phyloP scores from a whole-genome alignment of 2,329 filamentous ascomycete genomes.

The Monosporascus ibericus region DNA sequence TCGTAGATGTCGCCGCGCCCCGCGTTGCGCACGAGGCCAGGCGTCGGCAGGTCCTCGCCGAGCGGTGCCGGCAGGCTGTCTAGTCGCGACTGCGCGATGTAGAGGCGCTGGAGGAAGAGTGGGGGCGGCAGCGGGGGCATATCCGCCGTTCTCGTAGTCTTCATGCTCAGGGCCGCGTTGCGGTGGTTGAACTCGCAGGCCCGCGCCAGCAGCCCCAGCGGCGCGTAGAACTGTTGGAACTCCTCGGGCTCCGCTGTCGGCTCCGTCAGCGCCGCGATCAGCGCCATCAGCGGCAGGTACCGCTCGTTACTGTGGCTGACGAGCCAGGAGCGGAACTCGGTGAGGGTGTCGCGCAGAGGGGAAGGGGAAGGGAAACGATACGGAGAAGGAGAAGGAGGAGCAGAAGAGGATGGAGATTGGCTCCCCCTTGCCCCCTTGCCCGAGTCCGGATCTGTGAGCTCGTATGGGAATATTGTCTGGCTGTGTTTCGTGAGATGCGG shows the following conservation, averaged over 20 bases:
- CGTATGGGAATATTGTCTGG: neutral
- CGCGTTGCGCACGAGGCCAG: constrained; percentile 53
- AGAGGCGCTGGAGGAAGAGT: constrained; percentile 45
- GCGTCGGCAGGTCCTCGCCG: constrained; percentile 60
- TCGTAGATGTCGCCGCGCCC: constrained; percentile 82
- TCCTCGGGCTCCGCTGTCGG: neutral
- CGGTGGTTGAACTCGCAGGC: constrained; percentile 47
- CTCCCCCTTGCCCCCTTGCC: neutral
- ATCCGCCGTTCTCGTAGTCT: no score
- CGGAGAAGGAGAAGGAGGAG: no score
- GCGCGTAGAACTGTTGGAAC: constrained; percentile 54
- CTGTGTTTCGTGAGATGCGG: neutral
- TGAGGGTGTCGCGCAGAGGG: neutral
- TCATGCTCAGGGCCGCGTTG: constrained; percentile 2
- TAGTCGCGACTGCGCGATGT: constrained; percentile 79
- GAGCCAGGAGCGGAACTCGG: neutral
- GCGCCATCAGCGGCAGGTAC: neutral
- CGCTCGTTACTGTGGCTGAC: neutral
- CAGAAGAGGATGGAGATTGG: neutral
- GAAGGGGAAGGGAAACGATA: no score
- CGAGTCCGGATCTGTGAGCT: neutral
- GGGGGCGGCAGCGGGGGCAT: no score
- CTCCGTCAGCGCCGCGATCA: neutral
- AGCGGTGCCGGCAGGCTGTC: constrained; percentile 59
- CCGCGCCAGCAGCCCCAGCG: constrained; percentile 59